Percentiles rank a stretch among this genome's conserved stretches.
Conservation (phyloP, 768 basidiomycete species). For the Myochromella boudieri region DNA sequence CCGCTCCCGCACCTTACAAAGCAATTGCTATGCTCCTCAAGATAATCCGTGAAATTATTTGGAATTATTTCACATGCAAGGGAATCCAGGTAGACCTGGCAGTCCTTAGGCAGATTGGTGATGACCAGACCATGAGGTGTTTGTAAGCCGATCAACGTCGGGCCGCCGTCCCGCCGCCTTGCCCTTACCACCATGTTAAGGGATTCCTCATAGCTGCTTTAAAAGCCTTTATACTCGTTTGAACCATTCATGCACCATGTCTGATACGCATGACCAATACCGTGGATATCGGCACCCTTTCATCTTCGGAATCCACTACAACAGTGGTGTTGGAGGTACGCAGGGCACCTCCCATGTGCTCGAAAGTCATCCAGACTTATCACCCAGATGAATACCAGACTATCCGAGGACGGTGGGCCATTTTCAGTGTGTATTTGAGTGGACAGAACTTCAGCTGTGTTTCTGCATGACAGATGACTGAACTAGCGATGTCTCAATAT, state of each 20-base stretch:
- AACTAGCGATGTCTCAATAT: constrained; percentile 49
- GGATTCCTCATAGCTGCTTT: not conserved
- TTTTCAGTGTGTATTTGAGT: not conserved
- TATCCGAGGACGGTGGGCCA: constrained; percentile 46
- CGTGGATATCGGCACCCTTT: constrained; percentile 52
- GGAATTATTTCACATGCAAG: no score
- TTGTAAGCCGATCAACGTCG: not conserved
- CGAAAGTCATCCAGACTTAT: not conserved
- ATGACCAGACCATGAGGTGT: no score
- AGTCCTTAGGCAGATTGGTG: no score
- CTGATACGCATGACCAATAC: constrained; percentile 20
- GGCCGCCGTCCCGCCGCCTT: not conserved
- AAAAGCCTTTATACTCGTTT: no score
- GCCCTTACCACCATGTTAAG: not conserved
- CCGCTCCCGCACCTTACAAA: no score
- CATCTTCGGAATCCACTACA: constrained; percentile 39
- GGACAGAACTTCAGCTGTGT: not conserved
- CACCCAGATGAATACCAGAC: constrained; percentile 26
- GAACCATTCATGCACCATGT: not conserved
- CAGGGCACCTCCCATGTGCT: no score
- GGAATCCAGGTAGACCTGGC: no score
- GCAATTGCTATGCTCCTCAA: no score
- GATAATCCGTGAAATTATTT: no score
- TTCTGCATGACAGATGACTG: constrained; percentile 33
- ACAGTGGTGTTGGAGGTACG: constrained; percentile 47